phyloP scores from a whole-genome alignment of 106 monocot genomes.

The Dendrobium officinale region DNA sequence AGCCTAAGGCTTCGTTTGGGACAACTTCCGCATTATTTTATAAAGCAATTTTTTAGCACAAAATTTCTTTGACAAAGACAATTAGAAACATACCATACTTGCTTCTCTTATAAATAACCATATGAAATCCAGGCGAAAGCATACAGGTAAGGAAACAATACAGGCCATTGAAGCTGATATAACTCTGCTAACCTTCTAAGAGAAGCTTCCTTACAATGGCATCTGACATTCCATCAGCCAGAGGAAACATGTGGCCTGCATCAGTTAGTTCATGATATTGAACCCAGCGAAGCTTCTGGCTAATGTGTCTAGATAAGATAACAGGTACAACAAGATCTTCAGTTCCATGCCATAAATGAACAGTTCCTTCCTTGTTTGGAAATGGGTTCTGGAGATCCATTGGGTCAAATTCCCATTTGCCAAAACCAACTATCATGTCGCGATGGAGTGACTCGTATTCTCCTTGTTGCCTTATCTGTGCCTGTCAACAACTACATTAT shows the following conservation, averaged over 20 bases:
- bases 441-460: constrained; percentile 39
- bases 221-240: constrained; percentile 48
- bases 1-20: too few species aligned
- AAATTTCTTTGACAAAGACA: too few species aligned
- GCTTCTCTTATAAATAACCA: too few species aligned
- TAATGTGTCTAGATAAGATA: constrained; percentile 28
- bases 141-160: too few species aligned
- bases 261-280: constrained; percentile 48
- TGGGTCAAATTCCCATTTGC: constrained; percentile 53
- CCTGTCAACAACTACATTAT: constrained; percentile 14
- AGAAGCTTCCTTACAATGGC: constrained; percentile 41
- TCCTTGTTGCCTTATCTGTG: constrained; percentile 47
- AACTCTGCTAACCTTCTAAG: neutral
- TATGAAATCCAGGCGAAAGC: too few species aligned
- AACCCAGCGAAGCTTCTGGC: constrained; percentile 51
- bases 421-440: constrained; percentile 65
- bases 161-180: too few species aligned
- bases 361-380: constrained; percentile 27
- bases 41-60: too few species aligned
- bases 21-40: too few species aligned
- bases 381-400: constrained; percentile 49
- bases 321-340: constrained; percentile 41
- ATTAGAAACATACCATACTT: too few species aligned
- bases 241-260: constrained; percentile 52
- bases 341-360: constrained; percentile 67